Percentiles rank a stretch among this genome's conserved stretches.
Conservation (phyloP, 1,284 basidiomycete species). For the Ustilago cynodontis region DNA sequence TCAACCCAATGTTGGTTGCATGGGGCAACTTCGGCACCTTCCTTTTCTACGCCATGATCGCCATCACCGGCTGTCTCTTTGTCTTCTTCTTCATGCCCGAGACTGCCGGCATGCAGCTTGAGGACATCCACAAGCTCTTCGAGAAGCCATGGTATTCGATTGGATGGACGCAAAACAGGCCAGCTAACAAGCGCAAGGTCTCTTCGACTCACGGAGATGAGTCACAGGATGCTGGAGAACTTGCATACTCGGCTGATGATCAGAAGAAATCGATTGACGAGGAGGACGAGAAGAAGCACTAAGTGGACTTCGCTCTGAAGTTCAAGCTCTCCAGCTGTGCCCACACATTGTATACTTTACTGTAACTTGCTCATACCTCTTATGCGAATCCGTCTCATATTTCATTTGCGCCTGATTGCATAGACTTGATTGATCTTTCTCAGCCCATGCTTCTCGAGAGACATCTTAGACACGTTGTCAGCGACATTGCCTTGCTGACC, state of each 20-base stretch:
- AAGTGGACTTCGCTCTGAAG: too few species aligned
- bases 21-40: conserved; percentile 51
- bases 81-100: conserved; percentile 59
- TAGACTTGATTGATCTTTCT: too few species aligned
- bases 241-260: conserved; percentile 15
- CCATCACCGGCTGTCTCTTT: conserved; percentile 37
- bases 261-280: conserved; percentile 37
- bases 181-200: conserved; percentile 19
- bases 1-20: conserved; percentile 48
- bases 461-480: too few species aligned
- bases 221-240: conserved; percentile 22
- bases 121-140: conserved; percentile 54
- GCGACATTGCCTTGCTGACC: too few species aligned
- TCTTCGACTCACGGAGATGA: conserved; percentile 20
- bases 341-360: too few species aligned
- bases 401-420: too few species aligned
- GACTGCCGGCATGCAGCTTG: conserved; percentile 47
- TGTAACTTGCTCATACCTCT: too few species aligned
- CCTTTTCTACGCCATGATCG: conserved; percentile 54
- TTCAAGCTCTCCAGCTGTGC: too few species aligned
- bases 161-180: conserved; percentile 45
- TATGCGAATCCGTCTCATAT: too few species aligned
- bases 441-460: too few species aligned
- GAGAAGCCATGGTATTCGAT: conserved; percentile 55
- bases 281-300: conserved; percentile 41